Base-by-base conservation (phyloP, 306 rosid species). In the Carpinus viminea region DNA sequence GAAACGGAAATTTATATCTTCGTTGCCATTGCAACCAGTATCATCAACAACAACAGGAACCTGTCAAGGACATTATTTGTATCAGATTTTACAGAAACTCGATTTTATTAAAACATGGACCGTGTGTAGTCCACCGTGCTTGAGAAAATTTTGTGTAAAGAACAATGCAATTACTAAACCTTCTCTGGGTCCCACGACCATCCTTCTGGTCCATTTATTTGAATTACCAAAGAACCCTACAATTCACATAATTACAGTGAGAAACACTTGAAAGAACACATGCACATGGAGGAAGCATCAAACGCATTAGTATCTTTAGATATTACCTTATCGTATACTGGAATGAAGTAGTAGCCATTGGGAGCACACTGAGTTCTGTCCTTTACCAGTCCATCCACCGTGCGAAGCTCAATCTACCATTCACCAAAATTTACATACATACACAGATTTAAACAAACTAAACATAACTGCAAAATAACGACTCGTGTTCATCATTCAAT, bases 351-450 rank as follows among this genome's bases (percentile, higher is more conserved):
- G 83, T 96, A 93, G 78, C 99, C 99, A 83, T 93, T 96, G 17
- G 99, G 99, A 80, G 98, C 96, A 83, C 99, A 96, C 54, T 96
- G 99, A 68, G 99, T 90, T 26, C 93, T 90, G 80, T 96, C 99
- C 87, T 93, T 96, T 47, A 96, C 93, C 26, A 96, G 79, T 28
- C 97, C 99, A 87, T 96, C 99, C 78, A 90, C 86, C 0, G 97
- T 96, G 62, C 88, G 94, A 81, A 96, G 98, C 90, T 96, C 99
- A 81, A 96, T 93, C 99, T 96, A 79, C 78, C 84, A 78, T 75
- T 68, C 65, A 28, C 34, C 16, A 45, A 7, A 36, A 47, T 7
- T 8, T 7, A 4, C 15, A 17, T 36, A 41, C n/a, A 66, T 36
- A 8, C 50, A 48, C 0, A 70, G 24, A 21, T 69, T 46, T 36